Percentiles rank a stretch among this genome's conserved stretches.
phyloP scores from a whole-genome alignment of 1,284 basidiomycete genomes.

The Puccinia polysora region DNA sequence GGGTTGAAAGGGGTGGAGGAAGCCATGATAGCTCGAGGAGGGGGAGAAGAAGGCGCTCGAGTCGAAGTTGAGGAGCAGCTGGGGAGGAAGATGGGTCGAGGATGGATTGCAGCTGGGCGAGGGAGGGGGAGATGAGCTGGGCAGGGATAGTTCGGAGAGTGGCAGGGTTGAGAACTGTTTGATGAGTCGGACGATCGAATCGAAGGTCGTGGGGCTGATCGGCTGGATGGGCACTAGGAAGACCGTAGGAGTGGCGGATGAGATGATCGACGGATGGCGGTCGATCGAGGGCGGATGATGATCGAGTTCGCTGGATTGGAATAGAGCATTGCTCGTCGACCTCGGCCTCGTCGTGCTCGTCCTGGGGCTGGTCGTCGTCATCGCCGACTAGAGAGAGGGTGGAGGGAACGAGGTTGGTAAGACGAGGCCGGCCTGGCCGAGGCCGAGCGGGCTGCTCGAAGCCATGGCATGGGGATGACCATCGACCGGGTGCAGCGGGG shows the following conservation, averaged over 20 bases:
- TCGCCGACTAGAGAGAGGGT: no score
- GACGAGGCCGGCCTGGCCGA: no score
- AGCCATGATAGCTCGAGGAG: conserved; percentile 17
- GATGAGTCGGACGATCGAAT: not conserved
- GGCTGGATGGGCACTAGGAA: conserved; percentile 31
- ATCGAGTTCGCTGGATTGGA: no score
- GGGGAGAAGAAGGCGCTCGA: conserved; percentile 5
- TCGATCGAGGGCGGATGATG: no score
- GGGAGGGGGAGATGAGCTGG: not conserved
- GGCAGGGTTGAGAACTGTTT: conserved; percentile 17
- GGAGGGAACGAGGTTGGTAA: no score
- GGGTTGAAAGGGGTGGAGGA: conserved; percentile 22
- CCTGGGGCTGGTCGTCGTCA: no score
- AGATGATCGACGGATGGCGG: conserved; percentile 27
- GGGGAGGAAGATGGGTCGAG: no score
- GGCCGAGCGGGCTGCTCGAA: no score
- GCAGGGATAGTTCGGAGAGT: conserved; percentile 5
- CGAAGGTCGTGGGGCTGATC: not conserved
- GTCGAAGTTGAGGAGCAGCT: conserved; percentile 29
- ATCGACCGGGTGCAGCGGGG: no score
- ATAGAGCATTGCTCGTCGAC: no score
- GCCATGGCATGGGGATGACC: no score
- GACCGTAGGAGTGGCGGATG: conserved; percentile 6
- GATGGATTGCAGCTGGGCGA: not conserved
- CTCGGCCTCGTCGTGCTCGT: no score